Base-by-base conservation (phyloP, 345 rosid genomes). In the Gossypium bickii region DNA sequence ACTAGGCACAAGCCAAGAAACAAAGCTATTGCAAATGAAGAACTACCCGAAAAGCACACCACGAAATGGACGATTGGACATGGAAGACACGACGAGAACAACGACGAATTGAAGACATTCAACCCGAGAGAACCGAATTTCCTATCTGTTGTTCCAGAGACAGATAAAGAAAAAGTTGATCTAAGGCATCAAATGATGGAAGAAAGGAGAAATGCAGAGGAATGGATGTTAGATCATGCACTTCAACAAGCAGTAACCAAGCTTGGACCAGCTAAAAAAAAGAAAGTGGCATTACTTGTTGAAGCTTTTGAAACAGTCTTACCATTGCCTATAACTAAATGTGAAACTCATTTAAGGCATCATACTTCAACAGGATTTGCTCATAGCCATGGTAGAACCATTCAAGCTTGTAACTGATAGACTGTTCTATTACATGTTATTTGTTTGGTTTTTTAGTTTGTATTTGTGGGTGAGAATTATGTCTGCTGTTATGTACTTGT, bases 171-270 rank as follows among this genome's bases (percentile, higher is more conserved):
- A 61, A 93, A 84, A 74, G 92, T 96, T 70, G 88, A 82, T 80
- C 88, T 96, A 47, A 87, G 81, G 92, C 98, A 93, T 78, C 98
- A 85, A 67, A 84, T 79, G 78, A 81, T 76, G 57, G 89, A 86
- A 67, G 97, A 87, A 55, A 93, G 88, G 87, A 93, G 77, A 82
- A 88, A 84, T 76, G 78, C 93, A 9, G 95, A 92, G 69, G 97
- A 96, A 76, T 93, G 98, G 99, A 96, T 93, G 99, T 74, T 93
- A 53, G 98, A 96, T 83, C 80, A 84, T 69, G 92, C 97, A 45
- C 91, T 96, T 70, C 92, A 84, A 77, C 88, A 85, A 78, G 85
- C 92, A 1, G 95, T 96, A 62, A 84, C 86, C 55, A 88, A 86
- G 78, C 94, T 96, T 61, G 93, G 89, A 43, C 85, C 97, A 12